A percentile compares a stretch with the other conserved stretches of the same genome.
Evolutionary conservation across 345 rosid genomes (phyloP).

Genomic region (Luvunga scandens): DNA sequence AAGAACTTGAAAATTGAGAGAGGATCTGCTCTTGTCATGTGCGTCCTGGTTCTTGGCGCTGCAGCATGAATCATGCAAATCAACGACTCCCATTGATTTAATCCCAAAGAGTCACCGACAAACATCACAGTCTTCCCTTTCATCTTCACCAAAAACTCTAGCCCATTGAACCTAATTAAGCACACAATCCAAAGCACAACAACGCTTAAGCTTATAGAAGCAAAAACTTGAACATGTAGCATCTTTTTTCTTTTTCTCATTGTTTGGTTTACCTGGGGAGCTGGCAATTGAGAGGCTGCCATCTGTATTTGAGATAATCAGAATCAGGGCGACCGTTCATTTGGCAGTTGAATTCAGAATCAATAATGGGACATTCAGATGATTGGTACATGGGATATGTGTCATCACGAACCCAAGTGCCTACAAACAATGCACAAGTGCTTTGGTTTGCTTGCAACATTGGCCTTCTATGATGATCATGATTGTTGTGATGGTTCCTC

Average conservation of each 20-base stretch:
- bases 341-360: constrained; percentile 76
- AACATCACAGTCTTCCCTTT: constrained; percentile 76
- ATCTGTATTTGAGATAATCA: constrained; percentile 76
- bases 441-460: constrained; percentile 27
- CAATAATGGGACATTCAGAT: constrained; percentile 56
- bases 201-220: background rate
- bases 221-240: background rate
- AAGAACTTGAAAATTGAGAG: constrained; percentile 72
- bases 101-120: constrained; percentile 90
- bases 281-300: constrained; percentile 83
- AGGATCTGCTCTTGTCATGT: constrained; percentile 62
- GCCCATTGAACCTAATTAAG: constrained; percentile 62
- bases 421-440: constrained; percentile 53
- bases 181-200: background rate
- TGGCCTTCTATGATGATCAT: constrained; percentile 32
- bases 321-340: constrained; percentile 87
- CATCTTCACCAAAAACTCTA: constrained; percentile 63
- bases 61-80: constrained; percentile 68
- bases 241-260: too few relatives aligned
- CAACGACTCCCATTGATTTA: constrained; percentile 94
- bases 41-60: constrained; percentile 50
- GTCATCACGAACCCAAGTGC: constrained; percentile 75
- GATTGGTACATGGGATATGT: constrained; percentile 66
- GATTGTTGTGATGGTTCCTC: constrained; percentile 54
- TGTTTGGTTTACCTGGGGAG: constrained; percentile 62